Conservation (phyloP, 257 asterid species). For the Solanum chaucha region DNA sequence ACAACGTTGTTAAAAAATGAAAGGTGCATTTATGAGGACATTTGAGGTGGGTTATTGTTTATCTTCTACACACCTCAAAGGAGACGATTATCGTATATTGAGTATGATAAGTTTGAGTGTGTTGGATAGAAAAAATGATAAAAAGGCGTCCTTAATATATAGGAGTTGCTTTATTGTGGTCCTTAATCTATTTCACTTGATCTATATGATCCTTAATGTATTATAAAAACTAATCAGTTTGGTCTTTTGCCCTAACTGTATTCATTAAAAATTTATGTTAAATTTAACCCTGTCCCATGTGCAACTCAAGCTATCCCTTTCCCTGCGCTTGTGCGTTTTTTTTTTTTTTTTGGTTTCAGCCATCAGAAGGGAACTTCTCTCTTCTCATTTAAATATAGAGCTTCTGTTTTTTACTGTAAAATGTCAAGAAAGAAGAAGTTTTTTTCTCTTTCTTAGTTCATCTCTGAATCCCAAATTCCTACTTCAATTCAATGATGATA, state of each 20-base stretch:
- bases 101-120: background rate
- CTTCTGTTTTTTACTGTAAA: too few relatives aligned
- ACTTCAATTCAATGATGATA: background rate
- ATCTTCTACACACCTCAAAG: too few relatives aligned
- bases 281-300: background rate
- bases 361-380: background rate
- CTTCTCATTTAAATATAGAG: background rate
- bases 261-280: too few relatives aligned
- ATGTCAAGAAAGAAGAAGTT: background rate
- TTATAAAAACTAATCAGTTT: too few relatives aligned
- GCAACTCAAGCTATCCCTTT: background rate
- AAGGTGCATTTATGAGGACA: too few relatives aligned
- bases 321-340: background rate
- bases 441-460: too few relatives aligned
- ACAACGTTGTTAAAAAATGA: too few relatives aligned
- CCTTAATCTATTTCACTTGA: background rate
- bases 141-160: background rate
- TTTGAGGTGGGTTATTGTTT: too few relatives aligned
- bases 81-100: too few relatives aligned
- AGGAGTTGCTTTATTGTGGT: background rate
- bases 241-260: background rate
- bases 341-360: too few relatives aligned
- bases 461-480: background rate
- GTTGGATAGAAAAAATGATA: background rate
- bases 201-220: too few relatives aligned